Evolutionary conservation across 345 rosid genomes (phyloP).

Genomic region (Cardamine occulta): DNA sequence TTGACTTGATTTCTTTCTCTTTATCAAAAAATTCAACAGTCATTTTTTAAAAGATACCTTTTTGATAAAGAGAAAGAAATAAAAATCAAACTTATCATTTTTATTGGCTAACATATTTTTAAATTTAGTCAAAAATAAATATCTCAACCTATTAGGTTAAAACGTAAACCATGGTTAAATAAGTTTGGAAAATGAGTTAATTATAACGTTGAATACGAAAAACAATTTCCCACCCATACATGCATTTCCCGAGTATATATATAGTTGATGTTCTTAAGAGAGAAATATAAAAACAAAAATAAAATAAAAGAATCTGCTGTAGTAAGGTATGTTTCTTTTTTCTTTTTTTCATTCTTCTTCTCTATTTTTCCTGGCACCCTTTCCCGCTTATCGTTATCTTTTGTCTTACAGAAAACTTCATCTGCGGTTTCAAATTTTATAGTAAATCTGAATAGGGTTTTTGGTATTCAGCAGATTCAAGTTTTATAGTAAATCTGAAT

Average conservation of each 20-base stretch:
- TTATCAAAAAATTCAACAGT: too few relatives aligned
- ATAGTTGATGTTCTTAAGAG: neutral
- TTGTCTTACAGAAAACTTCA: neutral
- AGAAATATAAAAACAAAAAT: neutral
- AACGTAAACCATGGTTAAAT: too few relatives aligned
- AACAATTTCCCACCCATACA: neutral
- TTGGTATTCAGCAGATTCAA: neutral
- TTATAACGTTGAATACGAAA: neutral
- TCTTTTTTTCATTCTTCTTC: conserved; percentile 12
- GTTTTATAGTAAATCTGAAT: conserved; percentile 1
- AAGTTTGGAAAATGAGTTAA: neutral
- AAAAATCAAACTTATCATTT: too few relatives aligned
- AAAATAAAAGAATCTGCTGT: neutral
- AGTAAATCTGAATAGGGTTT: conserved; percentile 13
- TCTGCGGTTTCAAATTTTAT: conserved; percentile 14
- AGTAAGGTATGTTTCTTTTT: conserved; percentile 28
- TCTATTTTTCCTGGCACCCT: neutral
- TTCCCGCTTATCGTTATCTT: neutral
- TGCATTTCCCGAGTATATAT: too few relatives aligned
- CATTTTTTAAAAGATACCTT: too few relatives aligned
- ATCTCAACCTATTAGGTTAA: neutral
- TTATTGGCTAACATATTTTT: too few relatives aligned
- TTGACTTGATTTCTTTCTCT: too few relatives aligned
- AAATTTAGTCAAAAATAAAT: too few relatives aligned
- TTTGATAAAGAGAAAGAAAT: too few relatives aligned